Evolutionary conservation across 768 basidiomycete genomes (phyloP).

Genomic region (Stropharia rugosoannulata): DNA sequence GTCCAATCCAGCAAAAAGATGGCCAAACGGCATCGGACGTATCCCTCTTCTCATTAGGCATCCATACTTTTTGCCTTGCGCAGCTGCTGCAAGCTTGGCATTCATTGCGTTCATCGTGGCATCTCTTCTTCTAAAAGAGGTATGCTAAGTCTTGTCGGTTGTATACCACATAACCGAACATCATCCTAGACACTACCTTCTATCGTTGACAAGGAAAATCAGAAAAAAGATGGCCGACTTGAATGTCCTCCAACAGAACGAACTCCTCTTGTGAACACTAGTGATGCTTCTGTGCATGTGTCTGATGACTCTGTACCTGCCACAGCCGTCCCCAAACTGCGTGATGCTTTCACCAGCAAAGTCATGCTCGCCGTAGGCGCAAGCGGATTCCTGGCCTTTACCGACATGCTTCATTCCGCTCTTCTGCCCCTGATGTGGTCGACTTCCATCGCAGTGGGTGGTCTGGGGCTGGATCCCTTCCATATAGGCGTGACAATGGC

Average conservation of each 20-base stretch:
- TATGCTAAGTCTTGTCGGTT: slow-evolving; percentile 11
- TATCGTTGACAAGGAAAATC: background rate
- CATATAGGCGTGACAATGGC: slow-evolving; percentile 46
- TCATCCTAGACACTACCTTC: background rate
- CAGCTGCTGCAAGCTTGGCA: slow-evolving; percentile 33
- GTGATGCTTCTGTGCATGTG: background rate
- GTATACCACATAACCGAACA: background rate
- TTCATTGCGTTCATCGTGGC: slow-evolving; percentile 34
- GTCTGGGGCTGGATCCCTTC: slow-evolving; percentile 63
- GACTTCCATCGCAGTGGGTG: slow-evolving; percentile 60
- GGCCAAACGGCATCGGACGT: slow-evolving; percentile 56
- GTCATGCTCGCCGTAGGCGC: slow-evolving; percentile 31
- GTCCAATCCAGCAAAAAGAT: slow-evolving; percentile 56
- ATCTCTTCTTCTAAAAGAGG: slow-evolving; percentile 45
- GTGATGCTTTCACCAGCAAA: slow-evolving; percentile 25
- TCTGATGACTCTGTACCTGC: background rate
- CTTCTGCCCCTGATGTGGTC: slow-evolving; percentile 47
- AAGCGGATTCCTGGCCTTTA: slow-evolving; percentile 35
- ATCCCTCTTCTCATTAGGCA: slow-evolving; percentile 30
- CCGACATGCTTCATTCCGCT: slow-evolving; percentile 34
- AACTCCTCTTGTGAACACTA: background rate
- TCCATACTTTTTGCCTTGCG: slow-evolving; percentile 52
- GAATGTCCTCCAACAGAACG: background rate
- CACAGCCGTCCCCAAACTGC: background rate
- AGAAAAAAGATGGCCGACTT: background rate